Conservation (phyloP, 2,329 filamentous ascomycete species). For the Trichoderma arundinaceum region DNA sequence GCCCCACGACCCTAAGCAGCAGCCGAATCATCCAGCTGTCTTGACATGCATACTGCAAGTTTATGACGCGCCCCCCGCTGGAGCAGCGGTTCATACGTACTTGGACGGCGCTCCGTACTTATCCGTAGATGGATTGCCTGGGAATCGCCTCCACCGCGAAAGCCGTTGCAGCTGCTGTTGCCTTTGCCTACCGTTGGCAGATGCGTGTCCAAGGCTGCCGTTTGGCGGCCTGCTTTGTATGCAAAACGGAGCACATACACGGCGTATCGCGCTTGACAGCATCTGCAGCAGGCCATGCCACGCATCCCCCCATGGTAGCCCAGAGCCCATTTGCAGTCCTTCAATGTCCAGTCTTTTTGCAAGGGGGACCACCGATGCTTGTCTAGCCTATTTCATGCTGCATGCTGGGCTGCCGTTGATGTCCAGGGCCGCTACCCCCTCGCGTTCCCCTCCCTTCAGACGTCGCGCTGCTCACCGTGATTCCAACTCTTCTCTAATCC, state of each 20-base stretch:
- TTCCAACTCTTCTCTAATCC: constrained; percentile 18
- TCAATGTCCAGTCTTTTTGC: constrained; percentile 25
- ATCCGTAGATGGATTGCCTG: background rate
- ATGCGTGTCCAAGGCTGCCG: background rate
- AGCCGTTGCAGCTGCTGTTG: background rate
- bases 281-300: constrained; percentile 16
- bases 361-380: constrained; percentile 25
- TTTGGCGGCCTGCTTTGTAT: background rate
- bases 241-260: background rate
- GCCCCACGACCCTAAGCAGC: constrained; percentile 24
- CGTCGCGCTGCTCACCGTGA: constrained; percentile 28
- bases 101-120: background rate
- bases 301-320: constrained; percentile 12
- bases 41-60: constrained; percentile 25
- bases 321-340: constrained; percentile 21
- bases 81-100: too few species aligned
- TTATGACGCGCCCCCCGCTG: background rate
- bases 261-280: constrained; percentile 10
- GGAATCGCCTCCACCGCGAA: constrained; percentile 12
- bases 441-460: constrained; percentile 27
- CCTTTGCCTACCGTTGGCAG: constrained; percentile 5
- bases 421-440: constrained; percentile 27
- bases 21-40: constrained; percentile 25
- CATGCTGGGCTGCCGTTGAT: constrained; percentile 19
- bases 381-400: constrained; percentile 30